Evolutionary conservation across 2,329 filamentous ascomycete species (phyloP).

Genomic region (Penicillium sp.): DNA sequence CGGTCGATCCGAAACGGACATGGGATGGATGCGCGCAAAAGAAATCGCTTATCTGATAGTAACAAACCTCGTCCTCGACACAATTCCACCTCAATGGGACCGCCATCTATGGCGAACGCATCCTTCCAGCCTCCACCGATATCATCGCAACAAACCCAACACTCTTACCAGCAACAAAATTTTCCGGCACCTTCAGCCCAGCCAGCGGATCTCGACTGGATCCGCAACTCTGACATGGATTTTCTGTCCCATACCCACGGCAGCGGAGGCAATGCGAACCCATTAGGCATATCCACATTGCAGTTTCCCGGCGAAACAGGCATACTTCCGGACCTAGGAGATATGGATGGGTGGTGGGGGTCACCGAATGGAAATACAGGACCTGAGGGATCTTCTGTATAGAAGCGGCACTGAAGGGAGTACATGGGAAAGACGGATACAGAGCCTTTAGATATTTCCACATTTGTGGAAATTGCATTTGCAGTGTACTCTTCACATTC

Average conservation of each 20-base stretch:
- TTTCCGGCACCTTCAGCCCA: slow-evolving; percentile 12
- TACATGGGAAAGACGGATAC: neutral
- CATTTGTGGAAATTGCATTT: neutral
- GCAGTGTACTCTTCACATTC: neutral
- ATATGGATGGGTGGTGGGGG: slow-evolving; percentile 35
- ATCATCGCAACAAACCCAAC: slow-evolving; percentile 6
- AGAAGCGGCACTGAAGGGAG: slow-evolving; percentile 1
- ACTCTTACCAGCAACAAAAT: slow-evolving; percentile 8
- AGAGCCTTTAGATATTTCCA: neutral
- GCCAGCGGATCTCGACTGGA: slow-evolving; percentile 29
- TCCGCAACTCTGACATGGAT: slow-evolving; percentile 25
- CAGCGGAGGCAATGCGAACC: slow-evolving; percentile 2
- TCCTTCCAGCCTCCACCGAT: slow-evolving; percentile 3
- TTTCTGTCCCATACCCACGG: slow-evolving; percentile 23
- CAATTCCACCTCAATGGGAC: neutral
- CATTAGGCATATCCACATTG: slow-evolving; percentile 7
- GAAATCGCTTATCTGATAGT: slow-evolving; percentile 16
- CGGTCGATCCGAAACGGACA: slow-evolving; percentile 6
- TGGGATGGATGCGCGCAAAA: slow-evolving; percentile 20
- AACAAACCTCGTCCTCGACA: neutral
- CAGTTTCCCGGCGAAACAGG: slow-evolving; percentile 12
- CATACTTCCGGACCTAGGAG: slow-evolving; percentile 23
- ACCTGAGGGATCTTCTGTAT: slow-evolving; percentile 18
- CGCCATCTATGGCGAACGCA: neutral
- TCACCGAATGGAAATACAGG: slow-evolving; percentile 16